These are phyloP conservation scores for Biancaea sappan DNA, from an alignment of 306 rosid genomes.

Conservation along the genomic window DNA sequence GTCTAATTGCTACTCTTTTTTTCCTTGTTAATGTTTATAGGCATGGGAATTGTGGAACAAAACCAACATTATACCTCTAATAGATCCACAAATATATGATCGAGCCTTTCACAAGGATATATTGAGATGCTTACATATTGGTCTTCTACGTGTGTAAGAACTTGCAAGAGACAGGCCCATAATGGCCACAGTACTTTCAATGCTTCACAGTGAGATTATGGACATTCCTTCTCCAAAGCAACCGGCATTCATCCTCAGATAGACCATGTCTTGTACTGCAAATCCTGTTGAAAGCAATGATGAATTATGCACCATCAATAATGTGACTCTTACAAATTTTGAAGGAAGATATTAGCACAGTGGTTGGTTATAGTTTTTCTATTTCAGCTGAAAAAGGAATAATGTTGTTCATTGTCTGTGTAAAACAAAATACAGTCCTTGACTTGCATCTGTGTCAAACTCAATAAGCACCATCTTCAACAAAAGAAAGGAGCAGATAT, in stretches of 20 bases:
- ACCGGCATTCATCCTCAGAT: constrained; percentile 16
- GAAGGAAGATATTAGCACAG: neutral
- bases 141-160: constrained; percentile 39
- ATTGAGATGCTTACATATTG: constrained; percentile 38
- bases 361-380: too few relatives aligned
- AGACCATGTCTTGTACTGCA: neutral
- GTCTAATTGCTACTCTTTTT: neutral
- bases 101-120: neutral
- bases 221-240: constrained; percentile 27
- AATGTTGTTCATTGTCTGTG: too few relatives aligned
- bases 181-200: constrained; percentile 19
- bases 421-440: too few relatives aligned
- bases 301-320: neutral
- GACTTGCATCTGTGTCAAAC: too few relatives aligned
- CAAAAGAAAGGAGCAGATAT: too few relatives aligned
- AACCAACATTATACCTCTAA: neutral
- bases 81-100: constrained; percentile 26
- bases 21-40: neutral
- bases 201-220: constrained; percentile 35
- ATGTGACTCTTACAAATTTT: neutral
- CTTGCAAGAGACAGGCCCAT: constrained; percentile 29
- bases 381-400: too few relatives aligned
- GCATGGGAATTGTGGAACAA: constrained; percentile 44
- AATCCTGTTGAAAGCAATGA: neutral
- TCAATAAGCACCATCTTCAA: too few relatives aligned